Evolutionary conservation across 2,329 filamentous ascomycete species (phyloP), one percentile per base, ranked within the genome.

Genomic region (Onygena corvina): DNA sequence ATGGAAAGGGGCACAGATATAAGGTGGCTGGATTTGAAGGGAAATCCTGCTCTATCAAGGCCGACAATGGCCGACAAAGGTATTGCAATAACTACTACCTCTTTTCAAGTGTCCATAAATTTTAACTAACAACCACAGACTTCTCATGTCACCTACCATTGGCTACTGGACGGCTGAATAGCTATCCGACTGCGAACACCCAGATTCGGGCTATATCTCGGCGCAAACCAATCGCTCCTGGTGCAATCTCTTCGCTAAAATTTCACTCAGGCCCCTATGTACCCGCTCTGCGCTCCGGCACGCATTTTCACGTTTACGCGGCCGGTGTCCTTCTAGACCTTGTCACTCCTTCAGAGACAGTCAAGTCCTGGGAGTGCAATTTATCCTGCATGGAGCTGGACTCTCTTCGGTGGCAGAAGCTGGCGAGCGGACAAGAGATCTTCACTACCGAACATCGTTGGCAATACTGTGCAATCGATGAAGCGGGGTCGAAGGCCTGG

Each of bases 401-500:
- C 51, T 83, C 85, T 0, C 70, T 96, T 46, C 82, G 89, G 44
- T 98, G 92, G 92, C 88, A 94, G 65, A 93, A 89, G 62, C 74
- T 98, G 14, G 92, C 90, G 1, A 90, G 95, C 60, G 92, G 92
- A 2, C 84, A 86, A 46, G 92, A 98, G 62, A 83, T 98, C 29
- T 98, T 95, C 68, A 85, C 85, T 57, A 73, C 81, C 0, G 86
- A 84, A n/a, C 96, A 92, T 64, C 80, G 90, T 52, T 98, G 92
- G 92, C 90, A 96, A 65, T 98, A 98, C 63, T 96, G 92, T 64
- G 94, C 88, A 2, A 84, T 95, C 68, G 93, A 95, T 62, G 83
- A 92, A 53, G 86, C 94, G 59, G 90, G 90, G 4, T 95, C 92
- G 4, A 94, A 94, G 63, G 92, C 88, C 5, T 98, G 92, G 89